These are phyloP conservation scores for Eucalyptus tenuipes DNA, from an alignment of 345 rosid genomes.

Conservation along the genomic window DNA sequence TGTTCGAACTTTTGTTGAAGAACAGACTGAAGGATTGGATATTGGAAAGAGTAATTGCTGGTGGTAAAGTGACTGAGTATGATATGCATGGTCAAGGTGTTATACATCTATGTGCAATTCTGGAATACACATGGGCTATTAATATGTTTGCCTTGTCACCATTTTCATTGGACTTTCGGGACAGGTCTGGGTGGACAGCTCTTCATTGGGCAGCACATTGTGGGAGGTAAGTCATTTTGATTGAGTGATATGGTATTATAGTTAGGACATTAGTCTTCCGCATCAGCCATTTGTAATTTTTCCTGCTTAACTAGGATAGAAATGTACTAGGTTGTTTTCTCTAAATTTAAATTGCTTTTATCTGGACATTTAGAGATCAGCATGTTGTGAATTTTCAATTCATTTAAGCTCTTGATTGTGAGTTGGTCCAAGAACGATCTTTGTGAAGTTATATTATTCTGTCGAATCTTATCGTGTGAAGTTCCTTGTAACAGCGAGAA, in stretches of 20 bases:
- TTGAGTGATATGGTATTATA: background rate
- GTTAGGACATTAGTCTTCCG: background rate
- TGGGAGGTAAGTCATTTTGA: slow-evolving; percentile 45
- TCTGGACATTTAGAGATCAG: background rate
- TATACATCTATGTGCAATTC: slow-evolving; percentile 80
- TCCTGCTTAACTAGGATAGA: background rate
- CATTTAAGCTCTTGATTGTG: background rate
- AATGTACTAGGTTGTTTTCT: background rate
- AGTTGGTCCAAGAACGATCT: background rate
- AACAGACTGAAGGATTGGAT: slow-evolving; percentile 81
- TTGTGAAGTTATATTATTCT: background rate
- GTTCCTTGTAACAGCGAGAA: slow-evolving; percentile 50
- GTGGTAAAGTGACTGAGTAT: slow-evolving; percentile 40
- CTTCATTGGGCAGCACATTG: slow-evolving; percentile 96
- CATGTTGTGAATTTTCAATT: background rate
- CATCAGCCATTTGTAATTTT: background rate
- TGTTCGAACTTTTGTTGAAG: slow-evolving; percentile 64
- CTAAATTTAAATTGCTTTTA: background rate
- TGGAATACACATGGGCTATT: slow-evolving; percentile 87
- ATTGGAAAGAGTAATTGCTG: slow-evolving; percentile 62
- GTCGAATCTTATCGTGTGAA: background rate
- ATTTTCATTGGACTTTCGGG: slow-evolving; percentile 71
- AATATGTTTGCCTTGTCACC: slow-evolving; percentile 65
- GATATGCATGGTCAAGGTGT: slow-evolving; percentile 80
- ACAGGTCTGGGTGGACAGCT: slow-evolving; percentile 94